These are phyloP conservation scores for Metschnikowia colocasiae DNA, from an alignment of 805 yeast genomes.

Conservation along the genomic window DNA sequence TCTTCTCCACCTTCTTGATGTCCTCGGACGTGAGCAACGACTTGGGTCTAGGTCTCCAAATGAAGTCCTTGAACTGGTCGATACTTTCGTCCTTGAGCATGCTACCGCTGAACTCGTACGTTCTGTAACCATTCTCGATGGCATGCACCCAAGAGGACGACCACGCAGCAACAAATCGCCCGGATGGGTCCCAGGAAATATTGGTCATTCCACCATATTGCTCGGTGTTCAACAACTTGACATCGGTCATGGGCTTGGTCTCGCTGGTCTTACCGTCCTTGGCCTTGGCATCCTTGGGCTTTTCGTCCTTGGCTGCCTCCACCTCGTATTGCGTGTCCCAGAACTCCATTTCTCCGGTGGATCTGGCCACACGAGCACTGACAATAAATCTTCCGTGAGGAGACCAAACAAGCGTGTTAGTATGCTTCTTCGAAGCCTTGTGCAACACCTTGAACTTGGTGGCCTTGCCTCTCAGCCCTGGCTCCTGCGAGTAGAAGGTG, in stretches of 20 bases:
- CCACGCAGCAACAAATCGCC: conserved; percentile 85
- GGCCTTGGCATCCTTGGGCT: background rate
- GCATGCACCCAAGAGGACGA: conserved; percentile 82
- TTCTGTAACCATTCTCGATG: conserved; percentile 85
- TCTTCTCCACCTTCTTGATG: conserved; percentile 86
- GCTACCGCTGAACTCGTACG: conserved; percentile 81
- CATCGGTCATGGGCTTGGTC: conserved; percentile 13
- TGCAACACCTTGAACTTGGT: conserved; percentile 58
- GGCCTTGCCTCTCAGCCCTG: conserved; percentile 45
- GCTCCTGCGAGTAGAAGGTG: conserved; percentile 80
- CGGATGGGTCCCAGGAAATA: conserved; percentile 93
- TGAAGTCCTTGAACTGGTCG: conserved; percentile 81
- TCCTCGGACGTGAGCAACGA: conserved; percentile 71
- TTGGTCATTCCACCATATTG: conserved; percentile 77
- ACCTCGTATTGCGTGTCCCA: conserved; percentile 85
- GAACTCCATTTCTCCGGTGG: conserved; percentile 71
- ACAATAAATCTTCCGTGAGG: conserved; percentile 88
- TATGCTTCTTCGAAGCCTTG: conserved; percentile 55
- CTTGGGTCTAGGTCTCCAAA: conserved; percentile 97
- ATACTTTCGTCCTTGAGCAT: conserved; percentile 69
- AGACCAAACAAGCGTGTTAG: conserved; percentile 78
- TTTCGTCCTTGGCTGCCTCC: background rate
- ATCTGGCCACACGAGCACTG: conserved; percentile 45
- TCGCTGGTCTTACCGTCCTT: conserved; percentile 34
- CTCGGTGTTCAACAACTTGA: conserved; percentile 59